Evolutionary conservation across 1,139 yeast genomes (phyloP).

Genomic region (Candida buenavistaensis): DNA sequence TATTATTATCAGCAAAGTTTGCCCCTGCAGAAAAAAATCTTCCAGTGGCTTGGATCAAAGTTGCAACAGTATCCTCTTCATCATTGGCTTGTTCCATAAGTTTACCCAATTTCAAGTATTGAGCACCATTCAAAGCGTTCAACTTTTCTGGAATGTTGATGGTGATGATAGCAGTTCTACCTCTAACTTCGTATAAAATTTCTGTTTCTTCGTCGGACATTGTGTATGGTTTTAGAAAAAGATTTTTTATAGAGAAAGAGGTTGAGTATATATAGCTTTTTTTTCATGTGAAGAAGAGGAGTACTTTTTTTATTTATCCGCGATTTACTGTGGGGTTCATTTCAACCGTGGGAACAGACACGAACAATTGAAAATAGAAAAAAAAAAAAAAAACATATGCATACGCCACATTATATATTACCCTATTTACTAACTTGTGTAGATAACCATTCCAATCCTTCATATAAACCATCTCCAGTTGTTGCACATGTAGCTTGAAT

Average conservation of each 20-base stretch:
- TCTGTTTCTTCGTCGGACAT: conserved; percentile 25
- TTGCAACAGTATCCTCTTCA: conserved; percentile 64
- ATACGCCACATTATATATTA: no score
- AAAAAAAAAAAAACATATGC: no score
- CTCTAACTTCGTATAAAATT: conserved; percentile 54
- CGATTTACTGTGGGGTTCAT: no score
- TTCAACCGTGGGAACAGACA: no score
- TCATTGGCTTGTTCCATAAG: conserved; percentile 63
- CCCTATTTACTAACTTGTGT: conserved; percentile 29
- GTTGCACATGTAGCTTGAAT: conserved; percentile 44
- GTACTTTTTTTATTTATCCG: no score
- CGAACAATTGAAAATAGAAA: no score
- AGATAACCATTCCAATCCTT: conserved; percentile 45
- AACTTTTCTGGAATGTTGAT: conserved; percentile 60
- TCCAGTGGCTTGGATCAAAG: conserved; percentile 73
- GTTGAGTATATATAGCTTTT: no score
- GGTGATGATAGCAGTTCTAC: conserved; percentile 62
- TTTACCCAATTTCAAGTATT: conserved; percentile 64
- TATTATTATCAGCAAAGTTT: conserved; percentile 46
- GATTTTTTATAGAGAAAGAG: no score
- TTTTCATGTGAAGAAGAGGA: no score
- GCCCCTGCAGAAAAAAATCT: conserved; percentile 88
- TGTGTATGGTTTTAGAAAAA: no score
- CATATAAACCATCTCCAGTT: conserved; percentile 41
- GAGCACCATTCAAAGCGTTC: conserved; percentile 70